phyloP scores from a whole-genome alignment of 2,329 filamentous ascomycete species.

The Thelonectria rubi region DNA sequence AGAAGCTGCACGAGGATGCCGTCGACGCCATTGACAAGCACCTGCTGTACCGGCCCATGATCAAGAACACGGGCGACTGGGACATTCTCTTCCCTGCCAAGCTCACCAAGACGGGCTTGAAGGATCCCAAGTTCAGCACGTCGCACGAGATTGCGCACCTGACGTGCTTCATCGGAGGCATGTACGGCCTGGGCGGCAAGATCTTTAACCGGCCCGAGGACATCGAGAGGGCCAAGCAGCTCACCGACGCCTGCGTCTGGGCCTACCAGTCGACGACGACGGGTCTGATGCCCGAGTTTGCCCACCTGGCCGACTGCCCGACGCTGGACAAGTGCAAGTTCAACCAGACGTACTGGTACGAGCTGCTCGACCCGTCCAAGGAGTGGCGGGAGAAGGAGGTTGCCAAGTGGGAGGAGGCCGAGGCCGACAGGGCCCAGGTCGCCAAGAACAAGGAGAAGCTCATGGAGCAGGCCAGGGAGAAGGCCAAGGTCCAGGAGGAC shows the following conservation, averaged over 20 bases:
- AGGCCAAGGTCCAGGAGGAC: neutral
- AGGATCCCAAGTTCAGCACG: constrained; percentile 47
- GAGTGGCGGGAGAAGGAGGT: constrained; percentile 55
- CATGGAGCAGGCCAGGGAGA: constrained; percentile 4
- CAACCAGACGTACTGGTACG: constrained; percentile 59
- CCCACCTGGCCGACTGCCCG: constrained; percentile 57
- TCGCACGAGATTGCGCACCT: constrained; percentile 71
- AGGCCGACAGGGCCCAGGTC: constrained; percentile 45
- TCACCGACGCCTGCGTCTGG: constrained; percentile 77
- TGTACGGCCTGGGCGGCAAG: constrained; percentile 73
- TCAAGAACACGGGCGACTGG: constrained; percentile 65
- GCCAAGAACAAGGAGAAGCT: constrained; percentile 17
- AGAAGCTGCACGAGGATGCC: constrained; percentile 74
- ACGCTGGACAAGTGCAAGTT: constrained; percentile 59
- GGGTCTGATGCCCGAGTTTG: constrained; percentile 72
- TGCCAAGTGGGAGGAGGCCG: constrained; percentile 55
- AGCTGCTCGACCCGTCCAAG: constrained; percentile 57
- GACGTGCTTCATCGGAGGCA: constrained; percentile 75
- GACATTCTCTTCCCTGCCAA: constrained; percentile 80
- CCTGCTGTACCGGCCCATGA: constrained; percentile 82
- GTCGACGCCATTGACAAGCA: constrained; percentile 75
- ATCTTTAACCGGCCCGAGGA: constrained; percentile 68
- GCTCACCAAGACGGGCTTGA: constrained; percentile 47
- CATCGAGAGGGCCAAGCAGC: constrained; percentile 68
- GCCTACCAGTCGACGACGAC: constrained; percentile 68